Evolutionary conservation across 306 rosid genomes (phyloP), one percentile per base, ranked within the genome.

Genomic region (Datisca glomerata): DNA sequence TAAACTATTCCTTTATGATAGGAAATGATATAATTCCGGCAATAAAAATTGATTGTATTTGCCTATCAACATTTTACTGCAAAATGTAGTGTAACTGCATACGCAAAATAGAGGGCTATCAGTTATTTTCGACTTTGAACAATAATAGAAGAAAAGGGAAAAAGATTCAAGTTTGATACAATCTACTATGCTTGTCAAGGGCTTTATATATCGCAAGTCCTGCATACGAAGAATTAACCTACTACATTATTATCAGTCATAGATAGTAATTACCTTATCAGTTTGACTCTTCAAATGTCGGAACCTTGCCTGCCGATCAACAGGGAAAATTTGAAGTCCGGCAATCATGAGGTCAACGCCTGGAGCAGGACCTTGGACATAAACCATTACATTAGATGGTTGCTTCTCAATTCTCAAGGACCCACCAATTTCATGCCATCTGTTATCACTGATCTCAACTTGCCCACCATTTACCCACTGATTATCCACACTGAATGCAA

Each of bases 391-490:
- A 44, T 83, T 84, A 11, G 86, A 61, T 13, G 95, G 74, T 56
- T 80, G 93, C 57, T 83, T 89, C 72, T 83, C 97, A 55, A 80
- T 66, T 76, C 95, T 77, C 53, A 83, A 89, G 14, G 95, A 89
- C 41, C 93, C 95, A 40, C 95, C 86, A 51, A 89, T 74, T 66
- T 89, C 97, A 49, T 80, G 79, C 97, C 97, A 89, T 53, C 72
- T 64, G 32, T 37, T 62, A 45, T 75, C 79, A 34, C 54, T 49
- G 45, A 66, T 49, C 53, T 74, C 86, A 23, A 38, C 67, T 38
- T 80, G 97, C 35, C 93, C 97, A 4, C 93, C 97, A 6, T 89
- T 83, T 57, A 75, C 97, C 97, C 97, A 89, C 38, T 89, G 91
- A 40, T 47, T 53, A 46, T 89, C 97, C 62, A 89, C 97, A 32